phyloP scores from a whole-genome alignment of 2,329 filamentous ascomycete species.

The Fragosphaeria purpurea region DNA sequence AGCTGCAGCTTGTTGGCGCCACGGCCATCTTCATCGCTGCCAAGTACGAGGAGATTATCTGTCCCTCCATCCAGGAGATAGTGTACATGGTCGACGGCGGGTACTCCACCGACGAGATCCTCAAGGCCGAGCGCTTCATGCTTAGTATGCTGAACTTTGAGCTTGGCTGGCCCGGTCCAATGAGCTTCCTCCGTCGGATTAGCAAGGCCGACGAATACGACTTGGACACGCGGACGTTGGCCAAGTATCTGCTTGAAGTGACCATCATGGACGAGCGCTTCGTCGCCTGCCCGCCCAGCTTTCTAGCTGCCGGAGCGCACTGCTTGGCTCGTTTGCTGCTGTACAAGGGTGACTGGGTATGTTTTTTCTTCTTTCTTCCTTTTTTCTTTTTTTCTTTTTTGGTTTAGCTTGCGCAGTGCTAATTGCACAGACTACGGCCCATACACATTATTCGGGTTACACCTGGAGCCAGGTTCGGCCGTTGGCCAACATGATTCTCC shows the following conservation, averaged over 20 bases:
- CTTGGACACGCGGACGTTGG: conserved; percentile 83
- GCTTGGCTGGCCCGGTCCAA: conserved; percentile 94
- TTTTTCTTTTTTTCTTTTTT: conserved; percentile 21
- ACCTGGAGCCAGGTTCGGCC: conserved; percentile 75
- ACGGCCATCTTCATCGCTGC: conserved; percentile 93
- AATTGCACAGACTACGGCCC: conserved; percentile 54
- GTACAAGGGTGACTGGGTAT: conserved; percentile 86
- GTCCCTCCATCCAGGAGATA: conserved; percentile 87
- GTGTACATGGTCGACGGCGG: conserved; percentile 96
- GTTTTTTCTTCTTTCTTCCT: conserved; percentile 21
- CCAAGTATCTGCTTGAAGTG: conserved; percentile 96
- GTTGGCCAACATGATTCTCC: conserved; percentile 66
- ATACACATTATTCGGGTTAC: conserved; percentile 91
- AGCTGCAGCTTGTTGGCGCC: conserved; percentile 90
- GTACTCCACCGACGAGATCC: conserved; percentile 81
- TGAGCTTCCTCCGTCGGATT: conserved; percentile 94
- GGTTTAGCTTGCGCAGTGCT: background rate
- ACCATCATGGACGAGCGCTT: conserved; percentile 98
- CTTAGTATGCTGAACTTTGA: conserved; percentile 92
- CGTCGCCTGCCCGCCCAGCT: conserved; percentile 83
- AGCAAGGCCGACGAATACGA: conserved; percentile 99
- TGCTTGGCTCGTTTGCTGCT: conserved; percentile 84
- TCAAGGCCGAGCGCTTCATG: conserved; percentile 98
- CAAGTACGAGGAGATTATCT: conserved; percentile 99
- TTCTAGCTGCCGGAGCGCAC: conserved; percentile 81